Conservation (phyloP, 2,329 filamentous ascomycete genomes). For the Fusarium compactum region DNA sequence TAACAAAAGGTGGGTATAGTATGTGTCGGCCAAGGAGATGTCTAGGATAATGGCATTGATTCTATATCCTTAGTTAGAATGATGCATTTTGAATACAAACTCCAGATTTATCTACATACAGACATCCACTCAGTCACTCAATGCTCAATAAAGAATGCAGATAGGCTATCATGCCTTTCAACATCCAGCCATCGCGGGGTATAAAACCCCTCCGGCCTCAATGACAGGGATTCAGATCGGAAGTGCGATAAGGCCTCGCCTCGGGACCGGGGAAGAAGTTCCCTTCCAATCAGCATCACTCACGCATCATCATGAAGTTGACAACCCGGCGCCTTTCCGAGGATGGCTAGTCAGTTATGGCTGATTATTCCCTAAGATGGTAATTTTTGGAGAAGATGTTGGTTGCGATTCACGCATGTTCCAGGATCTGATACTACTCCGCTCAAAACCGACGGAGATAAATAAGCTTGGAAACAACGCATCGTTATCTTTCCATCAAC, state of each 20-base stretch:
- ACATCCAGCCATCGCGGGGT: neutral
- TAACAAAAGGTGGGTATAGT: no score
- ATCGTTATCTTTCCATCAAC: neutral
- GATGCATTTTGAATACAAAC: neutral
- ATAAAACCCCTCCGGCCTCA: neutral
- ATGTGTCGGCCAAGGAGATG: neutral
- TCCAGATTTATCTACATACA: neutral
- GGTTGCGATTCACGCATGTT: neutral
- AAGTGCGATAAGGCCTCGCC: neutral
- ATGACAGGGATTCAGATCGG: neutral
- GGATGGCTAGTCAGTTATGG: neutral
- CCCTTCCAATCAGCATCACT: slow-evolving; percentile 12
- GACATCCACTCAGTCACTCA: neutral
- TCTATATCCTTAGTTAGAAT: neutral
- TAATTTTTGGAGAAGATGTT: slow-evolving; percentile 25
- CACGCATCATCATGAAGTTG: neutral
- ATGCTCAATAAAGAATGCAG: no score
- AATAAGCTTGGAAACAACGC: slow-evolving; percentile 4
- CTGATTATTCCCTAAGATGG: slow-evolving; percentile 9
- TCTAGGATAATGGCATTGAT: accelerated
- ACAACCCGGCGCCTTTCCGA: slow-evolving; percentile 3
- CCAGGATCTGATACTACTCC: neutral
- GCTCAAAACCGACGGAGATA: neutral
- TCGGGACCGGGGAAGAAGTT: slow-evolving; percentile 41
- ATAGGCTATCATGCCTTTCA: neutral